Evolutionary conservation across 2,329 filamentous ascomycete species (phyloP), one percentile per base, ranked within the genome.

Genomic region (Onygenales sp.): DNA sequence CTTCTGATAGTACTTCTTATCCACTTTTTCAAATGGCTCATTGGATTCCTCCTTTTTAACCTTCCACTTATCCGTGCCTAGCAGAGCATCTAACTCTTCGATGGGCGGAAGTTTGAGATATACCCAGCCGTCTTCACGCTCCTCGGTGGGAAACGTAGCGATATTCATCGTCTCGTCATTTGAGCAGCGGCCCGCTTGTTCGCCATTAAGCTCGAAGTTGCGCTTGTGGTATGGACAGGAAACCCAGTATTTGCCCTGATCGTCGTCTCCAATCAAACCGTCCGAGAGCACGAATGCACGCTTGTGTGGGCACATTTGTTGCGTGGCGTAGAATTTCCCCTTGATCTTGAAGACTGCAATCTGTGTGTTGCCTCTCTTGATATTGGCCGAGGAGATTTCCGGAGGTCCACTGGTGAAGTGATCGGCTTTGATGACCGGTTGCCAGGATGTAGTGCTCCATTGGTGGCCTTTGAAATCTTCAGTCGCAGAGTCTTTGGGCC

Each of bases 281-380:
- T 95, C 91, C 0, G 86, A 86, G 31, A 95, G 81, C n/a, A 91
- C 85, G 63, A 95, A 95, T 1, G 89, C 85, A 9, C 89, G 85
- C 71, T 92, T 93, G 73, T 95, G 89, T 8, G 90, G 90, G 67
- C 90, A 95, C 90, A 95, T 95, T 66, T 95, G 88, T 72, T 95
- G 90, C 11, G 86, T 87, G 54, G 87, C 87, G 68, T 92, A 92
- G 76, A 85, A 94, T 52, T 80, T 80, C 17, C 88, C 89, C 52
- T 82, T 81, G 57, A 95, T 80, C 62, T 89, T 87, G 81, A 91
- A 95, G 51, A 95, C 75, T 6, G 90, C 89, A 2, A 95, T 79
- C 69, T 95, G 90, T 0, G 89, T 95, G 67, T 95, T 89, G 43
- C 90, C 88, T 43, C 88, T 81, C 75, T 94, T 93, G 70, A 95